phyloP scores from a whole-genome alignment of 768 basidiomycete genomes.

The Wakefieldia striispora region DNA sequence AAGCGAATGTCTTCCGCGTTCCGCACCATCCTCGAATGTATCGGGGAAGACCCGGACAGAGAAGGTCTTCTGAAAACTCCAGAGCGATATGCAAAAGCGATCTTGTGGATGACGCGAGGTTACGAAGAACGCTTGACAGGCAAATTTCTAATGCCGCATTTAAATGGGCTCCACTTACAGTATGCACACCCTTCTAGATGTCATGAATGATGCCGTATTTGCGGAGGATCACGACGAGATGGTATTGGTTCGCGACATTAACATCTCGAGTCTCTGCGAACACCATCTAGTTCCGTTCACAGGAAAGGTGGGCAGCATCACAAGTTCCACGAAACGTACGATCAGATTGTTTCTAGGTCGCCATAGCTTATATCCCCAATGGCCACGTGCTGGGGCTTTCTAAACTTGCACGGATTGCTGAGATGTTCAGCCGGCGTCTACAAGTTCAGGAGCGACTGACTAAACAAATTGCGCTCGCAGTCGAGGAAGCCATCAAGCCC shows the following conservation, averaged over 20 bases:
- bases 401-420: slow-evolving; percentile 94
- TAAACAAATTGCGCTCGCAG: slow-evolving; percentile 96
- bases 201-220: slow-evolving; percentile 98
- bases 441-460: slow-evolving; percentile 98
- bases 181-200: slow-evolving; percentile 58
- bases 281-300: slow-evolving; percentile 98
- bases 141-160: slow-evolving; percentile 31
- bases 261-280: slow-evolving; percentile 96
- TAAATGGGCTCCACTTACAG: background rate
- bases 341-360: slow-evolving; percentile 57
- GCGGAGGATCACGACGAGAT: slow-evolving; percentile 99
- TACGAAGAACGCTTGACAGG: slow-evolving; percentile 95
- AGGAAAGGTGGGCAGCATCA: slow-evolving; percentile 69
- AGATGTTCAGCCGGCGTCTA: slow-evolving; percentile 92
- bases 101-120: slow-evolving; percentile 99
- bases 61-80: slow-evolving; percentile 94
- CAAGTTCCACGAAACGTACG: slow-evolving; percentile 20
- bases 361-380: slow-evolving; percentile 97
- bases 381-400: slow-evolving; percentile 91
- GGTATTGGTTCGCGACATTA: slow-evolving; percentile 97
- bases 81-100: slow-evolving; percentile 92
- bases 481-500: slow-evolving; percentile 97
- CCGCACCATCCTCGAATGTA: slow-evolving; percentile 90
- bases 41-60: slow-evolving; percentile 96
- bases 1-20: slow-evolving; percentile 80